Conservation (phyloP, 2,329 filamentous ascomycete species). For the Pseudogymnoascus sp. region DNA sequence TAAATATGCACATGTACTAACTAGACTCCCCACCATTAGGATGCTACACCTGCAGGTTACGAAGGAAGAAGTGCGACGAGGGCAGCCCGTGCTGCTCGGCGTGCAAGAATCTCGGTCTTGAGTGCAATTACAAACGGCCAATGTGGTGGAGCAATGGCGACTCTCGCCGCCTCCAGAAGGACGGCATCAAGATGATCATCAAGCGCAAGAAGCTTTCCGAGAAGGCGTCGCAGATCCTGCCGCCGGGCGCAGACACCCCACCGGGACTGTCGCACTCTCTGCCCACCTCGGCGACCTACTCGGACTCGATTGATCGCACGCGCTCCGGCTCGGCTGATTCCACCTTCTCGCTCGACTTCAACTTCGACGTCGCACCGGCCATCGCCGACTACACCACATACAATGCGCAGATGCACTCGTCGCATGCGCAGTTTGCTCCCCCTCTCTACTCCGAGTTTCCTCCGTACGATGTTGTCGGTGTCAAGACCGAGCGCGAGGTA, state of each 20-base stretch:
- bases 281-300: slow-evolving; percentile 71
- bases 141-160: slow-evolving; percentile 97
- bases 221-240: slow-evolving; percentile 55
- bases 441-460: slow-evolving; percentile 43
- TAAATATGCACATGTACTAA: slow-evolving; percentile 24
- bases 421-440: slow-evolving; percentile 35
- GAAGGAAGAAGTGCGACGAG: slow-evolving; percentile 63
- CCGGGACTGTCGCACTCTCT: slow-evolving; percentile 74
- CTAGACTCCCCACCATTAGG: slow-evolving; percentile 31
- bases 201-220: slow-evolving; percentile 92
- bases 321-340: slow-evolving; percentile 74
- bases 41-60: slow-evolving; percentile 60
- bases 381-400: slow-evolving; percentile 52
- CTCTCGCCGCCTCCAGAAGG: slow-evolving; percentile 76
- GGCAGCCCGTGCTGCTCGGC: slow-evolving; percentile 53
- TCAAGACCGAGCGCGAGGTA: slow-evolving; percentile 92
- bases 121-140: slow-evolving; percentile 93
- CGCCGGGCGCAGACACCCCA: slow-evolving; percentile 51
- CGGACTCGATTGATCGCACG: slow-evolving; percentile 63
- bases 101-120: slow-evolving; percentile 64
- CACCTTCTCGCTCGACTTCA: slow-evolving; percentile 62
- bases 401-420: slow-evolving; percentile 49
- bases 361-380: slow-evolving; percentile 56
- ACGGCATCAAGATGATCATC: slow-evolving; percentile 93
- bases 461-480: slow-evolving; percentile 88